Percentiles rank a stretch among this genome's conserved stretches.
Conservation (phyloP, 345 rosid species). For the Brassica nigra region DNA sequence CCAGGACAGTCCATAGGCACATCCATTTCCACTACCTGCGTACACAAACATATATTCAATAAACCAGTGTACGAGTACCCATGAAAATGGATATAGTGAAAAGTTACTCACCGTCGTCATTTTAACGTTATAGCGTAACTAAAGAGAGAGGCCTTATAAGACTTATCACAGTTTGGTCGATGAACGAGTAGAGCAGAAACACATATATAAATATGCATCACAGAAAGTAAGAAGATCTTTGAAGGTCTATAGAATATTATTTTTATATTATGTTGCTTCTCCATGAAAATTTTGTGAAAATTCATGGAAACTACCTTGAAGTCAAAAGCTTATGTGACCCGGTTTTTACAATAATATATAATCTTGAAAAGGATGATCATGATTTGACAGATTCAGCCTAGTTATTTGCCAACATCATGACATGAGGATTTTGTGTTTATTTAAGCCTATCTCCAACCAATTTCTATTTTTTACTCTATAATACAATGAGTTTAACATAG, state of each 20-base stretch:
- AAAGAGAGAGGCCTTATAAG: constrained; percentile 7
- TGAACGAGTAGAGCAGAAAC: not conserved
- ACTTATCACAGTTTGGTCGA: constrained; percentile 10
- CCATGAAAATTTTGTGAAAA: constrained; percentile 11
- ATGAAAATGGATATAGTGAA: not conserved
- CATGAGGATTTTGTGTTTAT: constrained; percentile 1
- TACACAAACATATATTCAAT: not conserved
- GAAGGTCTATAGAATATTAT: constrained; percentile 20
- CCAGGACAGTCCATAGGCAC: constrained; percentile 81
- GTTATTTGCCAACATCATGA: constrained; percentile 28
- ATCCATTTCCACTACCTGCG: constrained; percentile 63
- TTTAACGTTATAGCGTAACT: not conserved
- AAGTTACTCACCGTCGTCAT: constrained; percentile 45
- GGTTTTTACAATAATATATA: not conserved
- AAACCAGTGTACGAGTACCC: not conserved
- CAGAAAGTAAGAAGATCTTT: constrained; percentile 9
- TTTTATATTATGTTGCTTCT: constrained; percentile 32
- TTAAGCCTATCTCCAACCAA: not conserved
- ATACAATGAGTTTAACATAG: no score
- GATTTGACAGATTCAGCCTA: constrained; percentile 11
- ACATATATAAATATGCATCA: constrained; percentile 2
- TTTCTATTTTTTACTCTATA: not conserved
- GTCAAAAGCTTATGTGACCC: constrained; percentile 30
- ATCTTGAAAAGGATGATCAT: constrained; percentile 8
- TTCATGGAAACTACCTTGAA: constrained; percentile 37